Percentiles rank a stretch among this genome's conserved stretches.
phyloP scores from a whole-genome alignment of 805 yeast genomes.

The Lipomyces yamadae region DNA sequence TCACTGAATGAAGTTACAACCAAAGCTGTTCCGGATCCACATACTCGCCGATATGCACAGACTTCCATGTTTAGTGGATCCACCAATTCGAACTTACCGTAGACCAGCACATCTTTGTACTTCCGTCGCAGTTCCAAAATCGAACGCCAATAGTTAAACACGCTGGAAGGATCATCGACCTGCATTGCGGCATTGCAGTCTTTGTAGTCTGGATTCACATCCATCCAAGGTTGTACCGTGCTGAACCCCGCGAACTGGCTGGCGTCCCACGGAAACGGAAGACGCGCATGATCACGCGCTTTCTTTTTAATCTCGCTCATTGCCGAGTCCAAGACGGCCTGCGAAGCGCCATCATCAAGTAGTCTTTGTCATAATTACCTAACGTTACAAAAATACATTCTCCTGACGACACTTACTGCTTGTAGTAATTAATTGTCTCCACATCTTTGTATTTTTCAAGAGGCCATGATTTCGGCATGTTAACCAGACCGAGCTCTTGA shows the following conservation, averaged over 20 bases:
- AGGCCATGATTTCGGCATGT: slow-evolving; percentile 54
- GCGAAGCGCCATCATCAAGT: not conserved
- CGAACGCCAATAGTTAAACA: slow-evolving; percentile 54
- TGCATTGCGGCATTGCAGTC: slow-evolving; percentile 57
- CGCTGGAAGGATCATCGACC: slow-evolving; percentile 52
- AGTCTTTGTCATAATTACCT: not conserved
- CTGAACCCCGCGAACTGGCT: slow-evolving; percentile 51
- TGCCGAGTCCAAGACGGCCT: slow-evolving; percentile 4
- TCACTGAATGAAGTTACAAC: slow-evolving; percentile 14
- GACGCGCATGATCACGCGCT: slow-evolving; percentile 59
- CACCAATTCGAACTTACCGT: slow-evolving; percentile 53
- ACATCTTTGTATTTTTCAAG: slow-evolving; percentile 59
- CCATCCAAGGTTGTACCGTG: slow-evolving; percentile 56
- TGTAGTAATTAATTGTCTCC: slow-evolving; percentile 51
- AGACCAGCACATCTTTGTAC: slow-evolving; percentile 51
- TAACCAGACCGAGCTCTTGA: slow-evolving; percentile 63
- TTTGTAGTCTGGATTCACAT: slow-evolving; percentile 54
- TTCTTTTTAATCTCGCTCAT: slow-evolving; percentile 41
- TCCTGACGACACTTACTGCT: not conserved
- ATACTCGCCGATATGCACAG: slow-evolving; percentile 16
- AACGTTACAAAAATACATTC: not conserved
- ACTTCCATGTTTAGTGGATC: slow-evolving; percentile 43
- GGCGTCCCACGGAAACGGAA: slow-evolving; percentile 59
- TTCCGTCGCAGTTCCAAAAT: slow-evolving; percentile 53
- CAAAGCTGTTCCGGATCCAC: slow-evolving; percentile 11